Base-by-base conservation (phyloP, 768 basidiomycete species). In the Lactarius vividus region DNA sequence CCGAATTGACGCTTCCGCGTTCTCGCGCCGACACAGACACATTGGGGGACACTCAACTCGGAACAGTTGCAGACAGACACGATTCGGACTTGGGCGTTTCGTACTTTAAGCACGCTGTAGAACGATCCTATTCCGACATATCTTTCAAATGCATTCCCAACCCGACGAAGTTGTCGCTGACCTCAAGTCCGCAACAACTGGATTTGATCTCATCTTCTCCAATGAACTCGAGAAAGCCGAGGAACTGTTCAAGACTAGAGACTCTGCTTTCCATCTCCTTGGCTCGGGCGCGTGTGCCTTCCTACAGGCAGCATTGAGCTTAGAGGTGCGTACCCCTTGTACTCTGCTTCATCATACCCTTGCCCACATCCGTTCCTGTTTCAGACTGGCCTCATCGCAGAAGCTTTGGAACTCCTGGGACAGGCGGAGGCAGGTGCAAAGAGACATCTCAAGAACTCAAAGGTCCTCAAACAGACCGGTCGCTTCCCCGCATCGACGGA, bases 281-380 rank as follows among this genome's bases (percentile, higher is more conserved):
- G 91, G 91, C 1, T 77, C 85, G 0, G 91, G 90, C 18, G 85
- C 88, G 0, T 87, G 86, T 64, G 83, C 84, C 0, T 92, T 92
- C 70, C 77, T 92, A 53, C 87, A 91, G 74, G 92, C 90, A 0
- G 89, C 88, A 1, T 77, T 92, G 16, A 88, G 89, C n/a, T 85
- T 92, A 85, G 91, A 93, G 83, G 88, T 87, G 33, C 31, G 64
- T 42, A 7, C 20, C 53, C 49, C 44, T 57, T n/a, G 8, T 10
- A 57, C 11, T 11, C 52, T 35, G 15, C 59, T 13, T 4, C 16
- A 2, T 33, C 59, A 20, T 33, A 37, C n/a, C 26, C 39, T 28
- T 49, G 28, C 18, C 39, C 57, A 60, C 57, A 35, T 29, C 60
- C 39, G 64, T 42, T 23, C 23, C 35, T 4, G 37, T 7, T 23